Evolutionary conservation across 2,329 filamentous ascomycete species (phyloP).

Genomic region (Rutstroemia sp.): DNA sequence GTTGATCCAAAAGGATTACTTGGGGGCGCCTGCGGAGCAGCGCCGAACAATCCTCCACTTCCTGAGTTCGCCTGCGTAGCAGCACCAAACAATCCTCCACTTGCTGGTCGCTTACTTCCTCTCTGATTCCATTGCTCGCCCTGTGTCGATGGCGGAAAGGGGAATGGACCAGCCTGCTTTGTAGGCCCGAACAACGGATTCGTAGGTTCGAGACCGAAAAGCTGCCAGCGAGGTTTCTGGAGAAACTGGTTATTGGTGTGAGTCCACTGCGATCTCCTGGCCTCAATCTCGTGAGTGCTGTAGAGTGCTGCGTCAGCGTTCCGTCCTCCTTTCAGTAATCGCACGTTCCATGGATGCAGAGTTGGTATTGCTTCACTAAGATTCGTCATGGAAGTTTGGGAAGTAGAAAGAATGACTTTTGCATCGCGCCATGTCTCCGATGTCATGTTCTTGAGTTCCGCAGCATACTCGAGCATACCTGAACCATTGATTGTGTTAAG

Average conservation of each 20-base stretch:
- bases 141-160: neutral
- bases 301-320: conserved; percentile 19
- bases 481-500: conserved; percentile 31
- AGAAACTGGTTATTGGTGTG: conserved; percentile 25
- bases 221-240: conserved; percentile 15
- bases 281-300: conserved; percentile 30
- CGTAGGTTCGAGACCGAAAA: conserved; percentile 1
- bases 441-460: conserved; percentile 44
- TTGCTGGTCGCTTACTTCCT: neutral
- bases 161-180: neutral
- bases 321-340: conserved; percentile 28
- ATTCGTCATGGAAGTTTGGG: conserved; percentile 41
- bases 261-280: conserved; percentile 24
- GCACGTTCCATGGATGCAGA: conserved; percentile 40
- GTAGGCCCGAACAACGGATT: neutral
- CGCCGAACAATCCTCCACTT: neutral
- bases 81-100: neutral
- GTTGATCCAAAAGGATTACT: neutral
- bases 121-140: neutral
- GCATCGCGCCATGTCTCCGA: conserved; percentile 42
- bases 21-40: neutral
- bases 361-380: conserved; percentile 40
- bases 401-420: conserved; percentile 39
- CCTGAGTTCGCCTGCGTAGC: neutral
- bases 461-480: conserved; percentile 39